Evolutionary conservation across 805 yeast genomes (phyloP).

Genomic region (Hanseniaspora singularis): DNA sequence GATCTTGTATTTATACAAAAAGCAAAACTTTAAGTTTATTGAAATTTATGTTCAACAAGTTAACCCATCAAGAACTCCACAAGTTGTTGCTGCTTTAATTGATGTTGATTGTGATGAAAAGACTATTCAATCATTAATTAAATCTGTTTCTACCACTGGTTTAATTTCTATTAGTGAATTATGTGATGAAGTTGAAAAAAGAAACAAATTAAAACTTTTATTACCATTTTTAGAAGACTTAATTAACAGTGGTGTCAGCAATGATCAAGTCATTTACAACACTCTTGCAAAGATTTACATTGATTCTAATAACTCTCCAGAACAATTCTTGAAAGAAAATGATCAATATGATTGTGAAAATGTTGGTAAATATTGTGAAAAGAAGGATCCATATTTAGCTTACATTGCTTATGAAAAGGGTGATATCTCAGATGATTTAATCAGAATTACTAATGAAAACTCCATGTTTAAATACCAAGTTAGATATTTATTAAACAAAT

Average conservation of each 20-base stretch:
- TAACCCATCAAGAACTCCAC: conserved; percentile 89
- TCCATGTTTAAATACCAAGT: conserved; percentile 98
- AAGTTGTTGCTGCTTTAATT: conserved; percentile 87
- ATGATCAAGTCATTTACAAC: conserved; percentile 84
- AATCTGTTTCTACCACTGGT: conserved; percentile 60
- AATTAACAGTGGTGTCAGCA: conserved; percentile 58
- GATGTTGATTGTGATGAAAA: conserved; percentile 96
- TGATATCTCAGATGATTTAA: conserved; percentile 74
- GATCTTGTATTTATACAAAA: conserved; percentile 84
- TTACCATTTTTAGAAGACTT: conserved; percentile 89
- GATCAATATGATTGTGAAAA: conserved; percentile 79
- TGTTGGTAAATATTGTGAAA: conserved; percentile 97
- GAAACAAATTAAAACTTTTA: conserved; percentile 83
- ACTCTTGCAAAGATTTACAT: conserved; percentile 95
- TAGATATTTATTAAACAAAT: conserved; percentile 78
- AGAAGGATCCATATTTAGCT: conserved; percentile 96
- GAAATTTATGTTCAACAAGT: conserved; percentile 97
- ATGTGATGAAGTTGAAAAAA: conserved; percentile 89
- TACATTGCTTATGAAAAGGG: conserved; percentile 97
- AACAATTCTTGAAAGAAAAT: conserved; percentile 87
- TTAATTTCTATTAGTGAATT: conserved; percentile 85
- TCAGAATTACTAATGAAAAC: conserved; percentile 88
- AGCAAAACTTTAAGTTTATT: conserved; percentile 89
- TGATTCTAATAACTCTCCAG: conserved; percentile 95
- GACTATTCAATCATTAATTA: conserved; percentile 67